phyloP scores from a whole-genome alignment of 2,329 filamentous ascomycete species.

The Cladosporium colombiae region DNA sequence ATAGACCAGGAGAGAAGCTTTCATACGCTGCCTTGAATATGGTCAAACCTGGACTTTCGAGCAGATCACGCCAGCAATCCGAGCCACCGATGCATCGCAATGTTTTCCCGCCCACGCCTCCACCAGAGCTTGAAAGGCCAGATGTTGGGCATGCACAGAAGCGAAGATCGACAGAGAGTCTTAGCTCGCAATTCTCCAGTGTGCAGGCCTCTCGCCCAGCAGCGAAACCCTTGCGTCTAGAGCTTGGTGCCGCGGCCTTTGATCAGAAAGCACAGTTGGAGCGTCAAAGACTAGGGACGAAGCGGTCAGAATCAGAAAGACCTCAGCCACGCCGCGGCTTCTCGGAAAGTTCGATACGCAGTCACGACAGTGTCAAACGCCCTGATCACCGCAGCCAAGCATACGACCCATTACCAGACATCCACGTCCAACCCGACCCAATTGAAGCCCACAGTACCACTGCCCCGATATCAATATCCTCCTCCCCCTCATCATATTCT shows the following conservation, averaged over 20 bases:
- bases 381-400: conserved; percentile 54
- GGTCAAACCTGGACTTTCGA: conserved; percentile 80
- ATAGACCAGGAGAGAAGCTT: conserved; percentile 78
- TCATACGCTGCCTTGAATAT: conserved; percentile 92
- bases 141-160: conserved; percentile 29
- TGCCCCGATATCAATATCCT: conserved; percentile 20
- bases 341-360: conserved; percentile 24
- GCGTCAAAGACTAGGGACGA: conserved; percentile 40
- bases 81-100: conserved; percentile 78
- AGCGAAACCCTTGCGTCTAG: conserved; percentile 50
- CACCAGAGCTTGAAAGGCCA: conserved; percentile 73
- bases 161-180: conserved; percentile 44
- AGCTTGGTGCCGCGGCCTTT: conserved; percentile 52
- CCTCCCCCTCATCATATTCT: conserved; percentile 20
- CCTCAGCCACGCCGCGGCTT: conserved; percentile 30
- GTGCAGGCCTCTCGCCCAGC: conserved; percentile 43
- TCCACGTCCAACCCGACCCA: conserved; percentile 54
- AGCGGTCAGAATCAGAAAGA: conserved; percentile 44
- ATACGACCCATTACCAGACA: conserved; percentile 65
- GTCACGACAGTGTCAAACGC: conserved; percentile 26
- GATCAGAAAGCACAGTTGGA: conserved; percentile 45
- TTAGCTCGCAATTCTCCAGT: conserved; percentile 44
- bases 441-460: conserved; percentile 40
- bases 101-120: conserved; percentile 96
- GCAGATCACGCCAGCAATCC: conserved; percentile 75